Percentiles rank a stretch among this genome's conserved stretches.
Conservation (phyloP, 352 stramenopile genomes). For the Bremia lactucae region DNA sequence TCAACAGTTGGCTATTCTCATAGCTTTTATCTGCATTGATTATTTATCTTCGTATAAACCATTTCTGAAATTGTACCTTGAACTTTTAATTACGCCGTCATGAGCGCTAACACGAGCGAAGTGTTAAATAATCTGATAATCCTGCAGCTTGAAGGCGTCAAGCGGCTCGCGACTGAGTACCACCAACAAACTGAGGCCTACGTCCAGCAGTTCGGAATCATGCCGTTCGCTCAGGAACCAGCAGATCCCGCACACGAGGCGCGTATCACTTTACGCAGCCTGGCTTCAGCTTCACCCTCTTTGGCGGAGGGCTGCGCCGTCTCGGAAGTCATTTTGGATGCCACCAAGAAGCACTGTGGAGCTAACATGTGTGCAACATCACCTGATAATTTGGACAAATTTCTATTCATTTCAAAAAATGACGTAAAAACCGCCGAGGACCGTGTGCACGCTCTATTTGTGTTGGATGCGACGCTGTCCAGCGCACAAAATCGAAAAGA, state of each 20-base stretch:
- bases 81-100: too few relatives aligned
- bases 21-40: too few relatives aligned
- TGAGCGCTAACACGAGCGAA: slow-evolving; percentile 7
- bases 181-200: slow-evolving; percentile 62
- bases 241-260: slow-evolving; percentile 6
- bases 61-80: too few relatives aligned
- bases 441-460: slow-evolving; percentile 41
- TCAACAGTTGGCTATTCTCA: too few relatives aligned
- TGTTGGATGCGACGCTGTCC: slow-evolving; percentile 43
- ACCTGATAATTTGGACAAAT: slow-evolving; percentile 23
- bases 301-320: slow-evolving; percentile 25
- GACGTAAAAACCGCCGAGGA: slow-evolving; percentile 39
- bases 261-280: slow-evolving; percentile 25
- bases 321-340: slow-evolving; percentile 27
- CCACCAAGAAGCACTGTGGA: slow-evolving; percentile 35
- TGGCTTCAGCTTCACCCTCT: slow-evolving; percentile 9
- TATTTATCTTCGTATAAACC: neutral
- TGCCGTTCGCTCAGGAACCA: slow-evolving; percentile 33
- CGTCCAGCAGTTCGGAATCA: slow-evolving; percentile 36
- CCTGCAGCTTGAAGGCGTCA: slow-evolving; percentile 40
- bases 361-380: slow-evolving; percentile 24
- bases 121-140: slow-evolving; percentile 51
- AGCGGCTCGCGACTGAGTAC: slow-evolving; percentile 34
- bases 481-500: slow-evolving; percentile 6
- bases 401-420: slow-evolving; percentile 26